Evolutionary conservation across 2,329 filamentous ascomycete species (phyloP).

Genomic region (Aspergillus felis): DNA sequence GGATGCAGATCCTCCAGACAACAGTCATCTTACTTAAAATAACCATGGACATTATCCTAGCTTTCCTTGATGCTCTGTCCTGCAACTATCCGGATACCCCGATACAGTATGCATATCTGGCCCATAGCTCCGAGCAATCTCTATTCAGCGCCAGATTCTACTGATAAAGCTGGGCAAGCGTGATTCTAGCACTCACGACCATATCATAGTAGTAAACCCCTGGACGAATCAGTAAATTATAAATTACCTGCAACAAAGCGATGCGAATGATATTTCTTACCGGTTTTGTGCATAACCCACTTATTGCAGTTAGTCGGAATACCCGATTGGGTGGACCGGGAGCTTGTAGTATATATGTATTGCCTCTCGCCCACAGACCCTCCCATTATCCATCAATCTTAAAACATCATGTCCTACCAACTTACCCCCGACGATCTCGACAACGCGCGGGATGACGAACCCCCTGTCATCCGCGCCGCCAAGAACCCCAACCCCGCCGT

Average conservation of each 20-base stretch:
- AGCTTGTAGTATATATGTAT: background rate
- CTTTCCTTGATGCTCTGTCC: background rate
- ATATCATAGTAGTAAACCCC: background rate
- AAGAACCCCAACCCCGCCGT: constrained; percentile 1
- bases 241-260: no score
- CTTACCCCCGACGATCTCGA: constrained; percentile 1
- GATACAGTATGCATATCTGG: background rate
- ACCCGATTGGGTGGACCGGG: background rate
- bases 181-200: background rate
- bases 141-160: background rate
- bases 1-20: no score
- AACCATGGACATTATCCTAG: no score
- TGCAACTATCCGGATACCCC: background rate
- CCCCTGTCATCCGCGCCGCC: background rate
- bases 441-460: background rate
- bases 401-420: background rate
- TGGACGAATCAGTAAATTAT: background rate
- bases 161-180: background rate
- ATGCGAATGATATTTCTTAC: background rate
- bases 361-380: background rate
- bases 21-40: no score
- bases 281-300: background rate
- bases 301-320: background rate
- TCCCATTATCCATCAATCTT: background rate
- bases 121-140: background rate